phyloP scores from a whole-genome alignment of 2,329 filamentous ascomycete species.

The Hymenoscyphus fraxineus region DNA sequence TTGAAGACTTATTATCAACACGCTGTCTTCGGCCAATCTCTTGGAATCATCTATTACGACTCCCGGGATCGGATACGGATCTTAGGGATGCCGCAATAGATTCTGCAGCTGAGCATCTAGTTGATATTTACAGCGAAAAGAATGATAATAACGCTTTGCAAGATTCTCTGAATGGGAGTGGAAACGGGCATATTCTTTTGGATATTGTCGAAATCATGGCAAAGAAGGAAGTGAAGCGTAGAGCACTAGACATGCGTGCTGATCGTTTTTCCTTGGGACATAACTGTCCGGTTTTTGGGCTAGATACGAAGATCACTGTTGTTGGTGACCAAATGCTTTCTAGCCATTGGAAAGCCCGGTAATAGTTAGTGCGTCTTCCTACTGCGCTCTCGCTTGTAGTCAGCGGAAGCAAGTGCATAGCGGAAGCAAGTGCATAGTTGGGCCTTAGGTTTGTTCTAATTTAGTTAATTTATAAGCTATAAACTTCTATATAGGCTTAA shows the following conservation, averaged over 20 bases:
- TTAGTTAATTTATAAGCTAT: no score
- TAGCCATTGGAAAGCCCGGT: no score
- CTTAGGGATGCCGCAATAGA: not conserved
- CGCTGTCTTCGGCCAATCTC: not conserved
- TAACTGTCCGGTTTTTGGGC: no score
- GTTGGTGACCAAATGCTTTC: no score
- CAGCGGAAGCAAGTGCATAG: no score
- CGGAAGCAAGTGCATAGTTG: no score
- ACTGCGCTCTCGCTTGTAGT: no score
- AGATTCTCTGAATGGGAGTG: not conserved
- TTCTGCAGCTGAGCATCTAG: not conserved
- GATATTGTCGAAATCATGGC: not conserved
- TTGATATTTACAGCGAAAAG: not conserved
- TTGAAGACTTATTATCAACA: not conserved
- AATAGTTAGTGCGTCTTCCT: no score
- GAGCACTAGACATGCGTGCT: not conserved
- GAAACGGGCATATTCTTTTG: not conserved
- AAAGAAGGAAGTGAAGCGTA: not conserved
- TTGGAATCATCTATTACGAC: not conserved
- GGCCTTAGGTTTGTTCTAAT: no score
- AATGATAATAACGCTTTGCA: not conserved
- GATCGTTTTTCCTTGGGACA: no score
- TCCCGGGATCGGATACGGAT: not conserved
- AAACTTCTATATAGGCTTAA: no score
- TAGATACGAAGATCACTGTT: no score